Percentiles rank a stretch among this genome's conserved stretches.
These are phyloP conservation scores for Inonotus obliquus DNA, from an alignment of 1,284 basidiomycete genomes.

Conservation along the genomic window DNA sequence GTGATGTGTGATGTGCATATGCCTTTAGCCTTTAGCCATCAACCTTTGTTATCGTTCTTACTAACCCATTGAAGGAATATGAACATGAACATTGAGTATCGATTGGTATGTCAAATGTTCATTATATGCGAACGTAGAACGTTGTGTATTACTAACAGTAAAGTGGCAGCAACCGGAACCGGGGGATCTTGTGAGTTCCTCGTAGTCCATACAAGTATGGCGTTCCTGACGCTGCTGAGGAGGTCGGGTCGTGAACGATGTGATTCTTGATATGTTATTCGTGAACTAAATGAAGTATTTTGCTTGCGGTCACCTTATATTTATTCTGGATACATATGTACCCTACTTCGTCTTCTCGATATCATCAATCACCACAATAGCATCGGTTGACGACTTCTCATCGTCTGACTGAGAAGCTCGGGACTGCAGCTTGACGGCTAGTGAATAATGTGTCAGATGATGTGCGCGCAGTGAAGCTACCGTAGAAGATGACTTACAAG, in stretches of 20 bases:
- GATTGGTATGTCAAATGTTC: too few species aligned
- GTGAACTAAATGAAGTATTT: not conserved
- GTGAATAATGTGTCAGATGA: not conserved
- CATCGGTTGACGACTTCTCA: not conserved
- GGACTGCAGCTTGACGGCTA: not conserved
- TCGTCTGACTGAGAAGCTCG: not conserved
- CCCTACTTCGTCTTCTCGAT: not conserved
- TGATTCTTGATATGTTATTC: not conserved
- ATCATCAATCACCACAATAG: not conserved
- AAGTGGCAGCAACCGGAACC: constrained; percentile 27
- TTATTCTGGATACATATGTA: not conserved
- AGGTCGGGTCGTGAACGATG: not conserved
- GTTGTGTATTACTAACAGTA: too few species aligned
- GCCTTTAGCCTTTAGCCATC: too few species aligned
- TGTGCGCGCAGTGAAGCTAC: not conserved
- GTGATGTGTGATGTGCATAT: too few species aligned
- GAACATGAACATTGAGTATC: too few species aligned
- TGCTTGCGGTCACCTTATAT: not conserved
- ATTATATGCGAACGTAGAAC: too few species aligned
- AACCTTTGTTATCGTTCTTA: too few species aligned
- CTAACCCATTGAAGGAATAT: too few species aligned
- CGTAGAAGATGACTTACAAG: not conserved
- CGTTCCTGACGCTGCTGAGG: not conserved
- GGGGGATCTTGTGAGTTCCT: constrained; percentile 26
- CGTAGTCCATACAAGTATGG: constrained; percentile 13